phyloP scores from a whole-genome alignment of 1,284 basidiomycete genomes.

The Schizophyllum amplum region DNA sequence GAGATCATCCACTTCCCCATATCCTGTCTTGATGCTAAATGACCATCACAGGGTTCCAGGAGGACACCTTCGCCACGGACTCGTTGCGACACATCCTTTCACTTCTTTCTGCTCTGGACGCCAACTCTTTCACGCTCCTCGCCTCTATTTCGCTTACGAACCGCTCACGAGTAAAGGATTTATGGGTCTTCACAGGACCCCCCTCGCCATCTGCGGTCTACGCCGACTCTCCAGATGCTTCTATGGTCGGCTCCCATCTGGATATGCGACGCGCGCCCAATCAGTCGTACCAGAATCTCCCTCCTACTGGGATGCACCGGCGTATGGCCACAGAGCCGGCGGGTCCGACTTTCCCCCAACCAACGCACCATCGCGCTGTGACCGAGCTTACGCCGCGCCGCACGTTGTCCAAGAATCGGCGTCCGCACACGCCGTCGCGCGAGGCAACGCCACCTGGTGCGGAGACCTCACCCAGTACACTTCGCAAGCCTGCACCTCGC shows the following conservation, averaged over 20 bases:
- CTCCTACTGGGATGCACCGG: constrained; percentile 24
- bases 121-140: constrained; percentile 57
- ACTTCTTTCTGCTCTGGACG: constrained; percentile 58
- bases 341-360: neutral
- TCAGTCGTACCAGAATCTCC: constrained; percentile 21
- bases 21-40: constrained; percentile 11
- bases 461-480: constrained; percentile 17
- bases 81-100: constrained; percentile 67
- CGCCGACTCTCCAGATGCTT: constrained; percentile 30
- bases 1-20: too few relatives aligned
- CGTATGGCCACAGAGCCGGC: constrained; percentile 26
- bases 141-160: constrained; percentile 60
- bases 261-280: constrained; percentile 5
- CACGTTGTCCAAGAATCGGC: neutral
- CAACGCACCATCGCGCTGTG: constrained; percentile 12
- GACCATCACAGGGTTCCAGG: constrained; percentile 57
- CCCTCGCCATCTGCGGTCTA: constrained; percentile 25
- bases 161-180: constrained; percentile 65
- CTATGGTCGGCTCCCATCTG: constrained; percentile 13
- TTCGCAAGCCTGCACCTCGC: constrained; percentile 50
- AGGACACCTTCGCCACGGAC: constrained; percentile 69
- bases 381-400: constrained; percentile 5
- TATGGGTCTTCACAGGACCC: constrained; percentile 70
- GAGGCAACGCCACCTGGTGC: constrained; percentile 2
- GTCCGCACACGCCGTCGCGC: constrained; percentile 4